Evolutionary conservation across 78 protist genomes (phyloP), one percentile per base, ranked within the genome.

Genomic region (Dictyostelium capitatum): DNA sequence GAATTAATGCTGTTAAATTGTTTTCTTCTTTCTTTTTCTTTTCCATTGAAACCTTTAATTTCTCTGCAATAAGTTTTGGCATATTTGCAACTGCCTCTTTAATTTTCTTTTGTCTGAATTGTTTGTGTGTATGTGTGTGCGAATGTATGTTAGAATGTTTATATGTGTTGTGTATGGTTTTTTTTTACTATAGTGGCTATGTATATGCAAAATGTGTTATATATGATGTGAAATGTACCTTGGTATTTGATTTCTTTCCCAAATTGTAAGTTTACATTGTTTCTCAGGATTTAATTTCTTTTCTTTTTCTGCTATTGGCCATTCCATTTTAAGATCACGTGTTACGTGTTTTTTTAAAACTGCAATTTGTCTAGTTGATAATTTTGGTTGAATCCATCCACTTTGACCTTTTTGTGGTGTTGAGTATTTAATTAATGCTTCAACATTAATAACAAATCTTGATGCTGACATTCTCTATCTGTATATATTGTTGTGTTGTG

Each of bases 361-460:
- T 14, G 46, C 81, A 7, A 77, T 4, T 65, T 87, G 92, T 77
- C 92, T 74, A 19, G 67, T 72, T 64, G 92, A 87, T 9, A 87
- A 11, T 48, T 87, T 87, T 87, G 92, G 92, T 77, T 80, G 80
- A 17, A 46, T 37, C 92, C 92, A 87, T 28, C 92, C 92, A 28
- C 9, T 77, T 28, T 23, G 30, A 43, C 73, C 53, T 46, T 70
- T 54, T 11, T 46, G 46, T 87, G 92, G 92, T 43, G 17, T 50
- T 32, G 84, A 47, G 12, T 77, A 64, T 77, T 87, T 87, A 20
- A 87, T 6, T 59, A 87, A 87, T 77, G 92, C 92, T n/a, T 87
- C 92, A 15, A 41, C 79, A 67, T 87, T 87, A 32, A 87, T 75
- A 25, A 30, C 54, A 46, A 12, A 46, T 72, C 17, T 72, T 17